Conservation (phyloP, 768 basidiomycete genomes). For the Megacollybia marginata region DNA sequence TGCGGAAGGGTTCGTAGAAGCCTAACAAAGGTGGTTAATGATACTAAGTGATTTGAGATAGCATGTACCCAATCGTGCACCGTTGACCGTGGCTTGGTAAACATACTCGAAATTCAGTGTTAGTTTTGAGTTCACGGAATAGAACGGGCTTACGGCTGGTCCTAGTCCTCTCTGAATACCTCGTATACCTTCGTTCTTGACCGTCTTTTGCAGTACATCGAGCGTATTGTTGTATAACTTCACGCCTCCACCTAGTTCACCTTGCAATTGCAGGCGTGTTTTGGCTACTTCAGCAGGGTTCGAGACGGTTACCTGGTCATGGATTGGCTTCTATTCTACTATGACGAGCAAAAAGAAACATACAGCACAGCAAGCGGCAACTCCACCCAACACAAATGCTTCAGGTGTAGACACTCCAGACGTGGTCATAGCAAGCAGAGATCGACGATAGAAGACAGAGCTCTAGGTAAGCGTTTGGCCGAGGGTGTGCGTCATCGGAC, state of each 20-base stretch:
- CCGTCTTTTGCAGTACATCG: slow-evolving; percentile 84
- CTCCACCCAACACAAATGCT: slow-evolving; percentile 81
- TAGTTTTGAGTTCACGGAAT: background rate
- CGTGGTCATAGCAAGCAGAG: too few relatives aligned
- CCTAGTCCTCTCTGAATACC: slow-evolving; percentile 89
- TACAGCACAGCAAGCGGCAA: slow-evolving; percentile 90
- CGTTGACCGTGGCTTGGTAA: slow-evolving; percentile 90
- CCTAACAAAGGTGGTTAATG: slow-evolving; percentile 52
- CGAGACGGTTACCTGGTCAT: slow-evolving; percentile 58
- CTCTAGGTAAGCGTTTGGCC: too few relatives aligned
- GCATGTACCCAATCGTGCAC: slow-evolving; percentile 70
- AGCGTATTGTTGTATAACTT: slow-evolving; percentile 86
- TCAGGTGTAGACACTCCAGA: slow-evolving; percentile 26
- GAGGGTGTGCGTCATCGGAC: too few relatives aligned
- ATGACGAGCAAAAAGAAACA: slow-evolving; percentile 16
- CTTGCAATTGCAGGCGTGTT: slow-evolving; percentile 93
- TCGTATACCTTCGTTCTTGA: slow-evolving; percentile 79
- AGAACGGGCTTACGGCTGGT: slow-evolving; percentile 54
- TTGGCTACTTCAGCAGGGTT: slow-evolving; percentile 85
- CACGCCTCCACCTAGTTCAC: slow-evolving; percentile 79
- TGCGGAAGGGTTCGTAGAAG: slow-evolving; percentile 92
- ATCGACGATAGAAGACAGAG: too few relatives aligned
- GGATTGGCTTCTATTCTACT: background rate
- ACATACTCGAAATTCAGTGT: slow-evolving; percentile 53
- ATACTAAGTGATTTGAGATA: too few relatives aligned